Conservation (phyloP, 805 yeast genomes). For the Cyberlindnera nakhonratchasimensis region DNA sequence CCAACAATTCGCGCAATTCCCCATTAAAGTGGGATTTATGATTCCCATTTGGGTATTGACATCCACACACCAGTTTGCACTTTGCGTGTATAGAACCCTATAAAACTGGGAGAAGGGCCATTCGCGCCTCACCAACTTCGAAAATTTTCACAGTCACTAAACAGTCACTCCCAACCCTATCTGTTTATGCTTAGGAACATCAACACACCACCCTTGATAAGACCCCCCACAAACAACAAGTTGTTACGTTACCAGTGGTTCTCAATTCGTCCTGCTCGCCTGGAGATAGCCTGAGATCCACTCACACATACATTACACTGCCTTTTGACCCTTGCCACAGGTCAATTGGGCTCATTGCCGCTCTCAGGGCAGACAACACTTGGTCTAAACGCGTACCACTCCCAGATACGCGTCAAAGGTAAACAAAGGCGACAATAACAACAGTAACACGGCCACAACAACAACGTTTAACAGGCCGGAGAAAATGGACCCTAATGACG, state of each 20-base stretch:
- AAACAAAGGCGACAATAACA: constrained; percentile 16
- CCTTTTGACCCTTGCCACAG: not conserved
- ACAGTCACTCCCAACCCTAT: constrained; percentile 26
- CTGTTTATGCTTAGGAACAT: constrained; percentile 18
- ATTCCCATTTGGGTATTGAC: not conserved
- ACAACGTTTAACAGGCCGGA: not conserved
- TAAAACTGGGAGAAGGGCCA: not conserved
- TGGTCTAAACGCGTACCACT: not conserved
- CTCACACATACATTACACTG: not conserved
- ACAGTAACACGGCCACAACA: not conserved
- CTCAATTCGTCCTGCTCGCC: too few species aligned
- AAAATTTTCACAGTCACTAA: constrained; percentile 33
- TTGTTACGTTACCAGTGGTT: not conserved
- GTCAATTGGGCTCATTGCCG: constrained; percentile 1
- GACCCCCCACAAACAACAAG: not conserved
- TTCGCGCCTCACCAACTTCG: constrained; percentile 3
- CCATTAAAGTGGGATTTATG: constrained; percentile 1
- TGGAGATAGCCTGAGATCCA: not conserved
- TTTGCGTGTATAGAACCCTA: not conserved
- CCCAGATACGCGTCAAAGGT: constrained; percentile 13
- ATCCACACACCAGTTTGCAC: constrained; percentile 1
- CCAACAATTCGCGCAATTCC: constrained; percentile 14
- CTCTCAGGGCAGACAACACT: not conserved
- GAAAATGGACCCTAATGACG: constrained; percentile 4
- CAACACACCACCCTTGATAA: constrained; percentile 21